These are phyloP conservation scores for Rubus idaeus DNA, from an alignment of 306 rosid species.

Conservation along the genomic window DNA sequence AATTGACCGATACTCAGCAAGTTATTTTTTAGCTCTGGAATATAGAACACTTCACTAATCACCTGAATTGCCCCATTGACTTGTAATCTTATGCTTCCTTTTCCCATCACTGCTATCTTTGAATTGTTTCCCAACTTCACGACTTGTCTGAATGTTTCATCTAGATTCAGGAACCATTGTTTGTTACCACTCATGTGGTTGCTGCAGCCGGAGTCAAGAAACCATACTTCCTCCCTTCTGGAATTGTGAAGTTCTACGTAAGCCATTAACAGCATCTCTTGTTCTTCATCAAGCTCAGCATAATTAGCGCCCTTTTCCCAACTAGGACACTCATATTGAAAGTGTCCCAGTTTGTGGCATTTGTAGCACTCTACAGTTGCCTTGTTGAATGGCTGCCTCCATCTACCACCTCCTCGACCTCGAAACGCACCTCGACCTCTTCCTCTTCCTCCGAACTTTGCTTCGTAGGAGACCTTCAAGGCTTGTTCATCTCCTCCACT, in stretches of 20 bases:
- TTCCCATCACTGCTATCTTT: background rate
- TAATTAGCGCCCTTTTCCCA: background rate
- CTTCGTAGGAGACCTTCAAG: background rate
- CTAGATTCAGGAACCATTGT: background rate
- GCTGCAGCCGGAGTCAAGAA: background rate
- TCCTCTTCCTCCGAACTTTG: background rate
- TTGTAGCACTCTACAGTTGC: constrained; percentile 4
- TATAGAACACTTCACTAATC: background rate
- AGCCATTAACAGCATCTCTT: background rate
- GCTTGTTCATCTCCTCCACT: background rate
- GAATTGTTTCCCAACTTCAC: background rate
- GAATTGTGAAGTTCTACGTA: background rate
- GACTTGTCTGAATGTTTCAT: background rate
- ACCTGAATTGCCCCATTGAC: background rate
- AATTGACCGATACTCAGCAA: background rate
- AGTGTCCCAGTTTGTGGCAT: background rate
- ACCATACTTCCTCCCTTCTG: background rate
- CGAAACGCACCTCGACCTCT: background rate
- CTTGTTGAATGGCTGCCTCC: background rate
- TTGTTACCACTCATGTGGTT: background rate
- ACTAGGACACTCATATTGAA: background rate
- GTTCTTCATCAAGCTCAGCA: background rate
- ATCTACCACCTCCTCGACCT: background rate
- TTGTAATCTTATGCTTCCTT: background rate
- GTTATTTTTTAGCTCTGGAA: background rate